phyloP scores from a whole-genome alignment of 495 filamentous ascomycete genomes.

The Neurospora sp. region DNA sequence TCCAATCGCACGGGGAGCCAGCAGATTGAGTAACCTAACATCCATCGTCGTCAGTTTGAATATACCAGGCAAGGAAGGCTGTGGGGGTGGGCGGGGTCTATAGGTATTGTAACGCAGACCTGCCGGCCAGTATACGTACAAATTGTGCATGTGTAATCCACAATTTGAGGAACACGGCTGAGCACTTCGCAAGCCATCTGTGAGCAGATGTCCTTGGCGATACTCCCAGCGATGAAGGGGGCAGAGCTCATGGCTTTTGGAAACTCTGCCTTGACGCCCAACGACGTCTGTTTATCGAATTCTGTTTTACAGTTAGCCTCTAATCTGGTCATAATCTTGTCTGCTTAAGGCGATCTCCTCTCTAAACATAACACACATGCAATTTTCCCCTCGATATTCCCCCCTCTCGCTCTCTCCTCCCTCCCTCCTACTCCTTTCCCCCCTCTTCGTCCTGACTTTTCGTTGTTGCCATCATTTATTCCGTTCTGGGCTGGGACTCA shows the following conservation, averaged over 20 bases:
- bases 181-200: slow-evolving; percentile 55
- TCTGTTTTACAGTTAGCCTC: slow-evolving; percentile 35
- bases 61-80: not conserved
- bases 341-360: not conserved
- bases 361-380: not conserved
- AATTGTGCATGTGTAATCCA: slow-evolving; percentile 66
- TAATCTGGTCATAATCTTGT: not conserved
- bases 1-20: slow-evolving; percentile 57
- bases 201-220: slow-evolving; percentile 57
- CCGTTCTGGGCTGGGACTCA: slow-evolving; percentile 20
- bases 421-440: not conserved
- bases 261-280: slow-evolving; percentile 47
- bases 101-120: not conserved
- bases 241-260: slow-evolving; percentile 39
- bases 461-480: not conserved
- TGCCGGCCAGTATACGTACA: slow-evolving; percentile 29
- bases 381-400: no score
- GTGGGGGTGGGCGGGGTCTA: not conserved
- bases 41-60: not conserved
- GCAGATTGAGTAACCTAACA: slow-evolving; percentile 39
- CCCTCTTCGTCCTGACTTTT: not conserved
- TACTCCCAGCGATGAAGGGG: slow-evolving; percentile 40
- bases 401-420: not conserved
- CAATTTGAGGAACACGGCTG: slow-evolving; percentile 54
- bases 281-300: slow-evolving; percentile 67